Base-by-base conservation (phyloP, 2,329 filamentous ascomycete genomes). In the Colletotrichum filicis region DNA sequence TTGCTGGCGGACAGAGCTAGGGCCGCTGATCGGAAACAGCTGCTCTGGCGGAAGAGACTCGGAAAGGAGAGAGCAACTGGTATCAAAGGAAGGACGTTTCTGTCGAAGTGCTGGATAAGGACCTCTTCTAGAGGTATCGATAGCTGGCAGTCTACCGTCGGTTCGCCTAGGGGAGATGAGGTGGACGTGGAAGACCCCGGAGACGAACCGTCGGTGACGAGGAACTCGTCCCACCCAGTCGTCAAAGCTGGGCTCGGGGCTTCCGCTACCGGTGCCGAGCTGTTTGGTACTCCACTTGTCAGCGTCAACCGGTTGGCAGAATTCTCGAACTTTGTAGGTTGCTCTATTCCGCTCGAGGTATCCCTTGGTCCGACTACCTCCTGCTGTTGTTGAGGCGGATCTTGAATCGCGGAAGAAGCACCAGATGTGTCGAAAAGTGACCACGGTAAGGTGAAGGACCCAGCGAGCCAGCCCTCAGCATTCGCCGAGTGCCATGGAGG, bases 1-100 rank as follows among this genome's bases (percentile, higher is more conserved):
- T 68, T 67, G 8, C 69, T 72, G 4, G 69, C 69, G 8, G 69
- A 61, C 11, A 72, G n/a, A 6, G 69, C 69, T 19, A 68, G 42
- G 9, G 64, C 69, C 3, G 69, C 69, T 3, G 58, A 53, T 28
- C 65, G 58, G 12, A 72, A 72, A 42, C 58, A 68, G 53, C 52
- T 63, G 37, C 69, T 72, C 42, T 58, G 42, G 7, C 60, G 35
- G 30, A 68, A 72, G 11, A 72, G 22, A 3, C 22, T 59, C 4
- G 69, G 67, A 19, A 72, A 72, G 6, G 65, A 66, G 7, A 72
- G 49, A 1, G 30, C 30, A 3, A 72, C 69, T 5, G 69, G 69
- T 6, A 72, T 68, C 1, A 53, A 24, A 5, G 58, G 69, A 14
- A 68, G 35, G 1, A 72, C 65, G 2, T 68, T 72, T 5, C 37